A percentile compares a stretch with the other conserved stretches of the same genome.
Evolutionary conservation across 2,329 filamentous ascomycete species (phyloP).

Genomic region (Alternaria ethzedia): DNA sequence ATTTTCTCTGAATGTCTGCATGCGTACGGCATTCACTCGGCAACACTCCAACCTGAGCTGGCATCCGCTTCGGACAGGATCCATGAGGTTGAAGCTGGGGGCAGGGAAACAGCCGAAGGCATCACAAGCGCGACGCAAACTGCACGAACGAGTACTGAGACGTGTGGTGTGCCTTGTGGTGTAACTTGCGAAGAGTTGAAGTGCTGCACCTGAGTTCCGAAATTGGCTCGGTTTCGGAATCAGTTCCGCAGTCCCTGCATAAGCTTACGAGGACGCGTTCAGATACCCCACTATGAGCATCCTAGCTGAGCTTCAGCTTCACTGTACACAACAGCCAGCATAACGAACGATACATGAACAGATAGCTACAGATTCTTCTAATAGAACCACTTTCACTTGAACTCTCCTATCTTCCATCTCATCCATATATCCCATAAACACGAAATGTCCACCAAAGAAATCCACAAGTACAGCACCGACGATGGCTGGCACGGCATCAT

Average conservation of each 20-base stretch:
- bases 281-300: constrained; percentile 6
- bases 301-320: neutral
- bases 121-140: constrained; percentile 21
- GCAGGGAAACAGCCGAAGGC: neutral
- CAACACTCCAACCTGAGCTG: constrained; percentile 72
- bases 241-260: constrained; percentile 6
- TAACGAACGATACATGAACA: neutral
- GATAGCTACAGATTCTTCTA: neutral
- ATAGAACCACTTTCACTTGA: neutral
- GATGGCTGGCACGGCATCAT: constrained; percentile 62
- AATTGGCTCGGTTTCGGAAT: neutral
- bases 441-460: constrained; percentile 21
- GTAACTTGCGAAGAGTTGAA: constrained; percentile 59
- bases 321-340: too few relatives aligned
- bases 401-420: neutral
- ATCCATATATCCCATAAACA: neutral
- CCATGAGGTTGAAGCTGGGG: neutral
- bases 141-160: constrained; percentile 37
- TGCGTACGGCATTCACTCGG: constrained; percentile 74
- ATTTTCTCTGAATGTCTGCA: constrained; percentile 73
- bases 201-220: constrained; percentile 46
- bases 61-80: neutral
- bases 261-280: constrained; percentile 11
- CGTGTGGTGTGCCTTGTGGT: constrained; percentile 62
- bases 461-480: constrained; percentile 49